Base-by-base conservation (phyloP, 2,329 filamentous ascomycete species). In the Alternaria rosae region DNA sequence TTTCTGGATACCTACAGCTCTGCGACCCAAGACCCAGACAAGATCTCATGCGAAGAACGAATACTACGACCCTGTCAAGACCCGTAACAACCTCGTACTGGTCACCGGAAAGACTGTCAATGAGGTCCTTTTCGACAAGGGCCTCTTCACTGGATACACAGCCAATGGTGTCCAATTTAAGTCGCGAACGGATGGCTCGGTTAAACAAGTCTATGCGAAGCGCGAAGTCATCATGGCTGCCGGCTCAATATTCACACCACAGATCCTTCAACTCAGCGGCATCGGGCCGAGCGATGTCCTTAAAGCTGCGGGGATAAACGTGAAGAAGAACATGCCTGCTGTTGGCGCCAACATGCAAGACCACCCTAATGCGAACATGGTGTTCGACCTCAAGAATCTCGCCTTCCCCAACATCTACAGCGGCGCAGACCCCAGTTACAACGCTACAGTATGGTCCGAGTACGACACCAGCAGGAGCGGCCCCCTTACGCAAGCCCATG, bases 181-280 rank as follows among this genome's bases (percentile, higher is more conserved):
- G n/a, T 71, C 70, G 3, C 65, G 67, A 2, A 56, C 54, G 4
- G 69, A 70, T 52, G 62, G 65, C 6, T 66, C 69, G 0, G 50
- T 68, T 8, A 68, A 66, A 9, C 50, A 64, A 38, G 71, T 72
- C 12, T 71, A 64, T n/a, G 73, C 74, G 1, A 65, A 52, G 13
- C 64, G 60, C 15, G 88, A 91, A 65, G 83, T 90, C 9, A 83
- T 91, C 38, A 74, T 91, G 3, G 87, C 87, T 1, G 89, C 89
- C 0, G 84, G 82, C 26, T 78, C 69, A 86, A 42, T 83, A 85
- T 70, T 88, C 85, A 10, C 88, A 84, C 6, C 87, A 85, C 74
- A 78, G 88, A 15, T 82, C 86, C n/a, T 78, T 2, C 71, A 73
- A 44, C 65, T 74, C 8, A 74, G 70, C 35, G 76, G 76, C 1